Evolutionary conservation across 1,284 basidiomycete species (phyloP), one percentile per base, ranked within the genome.

Genomic region (Gymnopus androsaceus): DNA sequence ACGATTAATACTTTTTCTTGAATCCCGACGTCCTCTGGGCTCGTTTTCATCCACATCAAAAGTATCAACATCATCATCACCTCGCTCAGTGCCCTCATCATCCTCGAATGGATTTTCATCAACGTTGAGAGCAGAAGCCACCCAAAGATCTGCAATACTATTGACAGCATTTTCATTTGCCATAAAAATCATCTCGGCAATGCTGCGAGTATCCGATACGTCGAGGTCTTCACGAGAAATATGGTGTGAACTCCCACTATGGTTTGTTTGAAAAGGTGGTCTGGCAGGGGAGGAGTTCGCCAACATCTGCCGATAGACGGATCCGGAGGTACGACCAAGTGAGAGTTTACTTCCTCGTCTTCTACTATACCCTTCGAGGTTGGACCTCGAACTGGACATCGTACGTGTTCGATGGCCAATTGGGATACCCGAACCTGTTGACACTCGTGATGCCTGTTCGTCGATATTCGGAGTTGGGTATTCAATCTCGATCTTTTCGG

Each of bases 121-220:
- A 7, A 85, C 89, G 58, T 92, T 92, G 75, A 94, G 92, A 3
- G 94, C 94, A 19, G 93, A 88, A 8, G 94, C 92, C 54, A 96
- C 90, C 94, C 94, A 96, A 11, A 96, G 75, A 72, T 95, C 94
- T 2, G 92, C 89, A 62, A 96, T 89, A 59, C 87, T 90, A 47
- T 88, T 92, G 6, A 94, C 90, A 1, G 90, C 87, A 66, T 92
- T 89, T 68, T 94, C 92, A 69, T 95, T 95, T 4, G 94, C 92
- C 73, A 96, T 85, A 19, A 96, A 75, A 14, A 96, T 71, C 59
- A 92, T 82, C 67, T 97, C 92, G 0, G 95, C 90, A 64, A 98
- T 92, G 65, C 89, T 92, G 12, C 23, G 23, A 25, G 15, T 50
- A 28, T 50, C 48, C 11, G 46, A n/a, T 48, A 25, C 45, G n/a